Base-by-base conservation (phyloP, 768 basidiomycete genomes). In the Aureoboletus auriporus region DNA sequence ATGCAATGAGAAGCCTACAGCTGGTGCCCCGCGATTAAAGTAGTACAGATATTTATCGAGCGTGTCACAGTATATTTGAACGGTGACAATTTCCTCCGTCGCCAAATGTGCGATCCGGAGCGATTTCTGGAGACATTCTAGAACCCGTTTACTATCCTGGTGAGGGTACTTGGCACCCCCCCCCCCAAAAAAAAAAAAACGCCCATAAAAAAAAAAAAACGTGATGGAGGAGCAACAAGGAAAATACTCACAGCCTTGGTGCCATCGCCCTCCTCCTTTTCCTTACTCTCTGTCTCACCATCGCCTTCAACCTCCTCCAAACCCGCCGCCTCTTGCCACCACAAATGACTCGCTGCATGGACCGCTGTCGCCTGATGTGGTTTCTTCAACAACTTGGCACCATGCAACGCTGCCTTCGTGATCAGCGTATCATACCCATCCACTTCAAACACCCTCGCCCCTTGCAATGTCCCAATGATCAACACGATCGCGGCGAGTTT, bases 381-480 rank as follows among this genome's bases (percentile, higher is more conserved):
- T 77, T 99, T 98, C 79, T 99, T 99, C 68, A 99, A 68, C 54
- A 99, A 69, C 70, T 95, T 95, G 28, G 93, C 89, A 5, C 92
- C 93, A 66, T 99, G 96, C 55, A 98, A 71, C 6, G 95, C 95
- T 14, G 95, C 96, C 70, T 99, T 98, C 26, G 96, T 98, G 60
- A 97, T 93, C 53, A 99, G 71, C 3, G 95, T 98, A 61, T 98
- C 96, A 62, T 96, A 97, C 66, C 95, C 95, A 60, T 99, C 96
- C 41, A 78, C 79, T 31, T 86, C 86, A 62, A 98, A 98, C n/a
- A 94, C 93, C 53, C 84, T 75, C 30, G 92, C 87, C 9, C 86
- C 83, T 47, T 92, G 90, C 35, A 99, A 71, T 6, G 93, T 90
- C 42, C 88, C 86, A 50, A 98, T 96, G 57, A 99, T 88, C 16